Conservation (phyloP, 2,329 filamentous ascomycete genomes). For the Alternaria arbusti region DNA sequence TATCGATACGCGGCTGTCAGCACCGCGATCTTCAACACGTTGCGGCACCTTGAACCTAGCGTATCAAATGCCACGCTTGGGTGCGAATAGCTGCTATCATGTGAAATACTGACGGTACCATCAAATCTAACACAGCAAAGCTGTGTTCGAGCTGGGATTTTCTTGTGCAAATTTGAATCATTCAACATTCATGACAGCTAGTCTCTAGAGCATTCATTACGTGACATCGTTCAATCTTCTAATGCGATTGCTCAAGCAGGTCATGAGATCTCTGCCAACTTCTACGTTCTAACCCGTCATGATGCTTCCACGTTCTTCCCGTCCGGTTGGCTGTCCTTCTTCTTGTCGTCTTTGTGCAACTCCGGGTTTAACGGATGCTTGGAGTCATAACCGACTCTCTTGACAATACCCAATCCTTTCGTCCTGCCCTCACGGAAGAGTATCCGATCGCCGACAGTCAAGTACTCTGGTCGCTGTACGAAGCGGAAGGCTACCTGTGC, state of each 20-base stretch:
- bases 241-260: not conserved
- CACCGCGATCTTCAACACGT: not conserved
- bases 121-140: not conserved
- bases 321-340: constrained; percentile 6
- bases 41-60: not conserved
- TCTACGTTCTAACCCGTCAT: not conserved
- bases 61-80: not conserved
- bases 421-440: constrained; percentile 94
- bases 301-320: not conserved
- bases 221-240: not conserved
- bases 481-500: constrained; percentile 94
- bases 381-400: constrained; percentile 85
- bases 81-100: not conserved
- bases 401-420: constrained; percentile 94
- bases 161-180: not conserved
- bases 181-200: not conserved
- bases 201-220: not conserved
- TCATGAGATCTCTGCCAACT: not conserved
- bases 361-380: constrained; percentile 52
- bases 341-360: constrained; percentile 29
- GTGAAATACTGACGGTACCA: not conserved
- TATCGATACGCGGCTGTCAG: constrained; percentile 3
- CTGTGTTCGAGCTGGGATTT: not conserved
- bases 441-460: constrained; percentile 85
- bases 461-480: constrained; percentile 90